Evolutionary conservation across 345 rosid species (phyloP), one percentile per base, ranked within the genome.

Genomic region (Pugionium dolabratum): DNA sequence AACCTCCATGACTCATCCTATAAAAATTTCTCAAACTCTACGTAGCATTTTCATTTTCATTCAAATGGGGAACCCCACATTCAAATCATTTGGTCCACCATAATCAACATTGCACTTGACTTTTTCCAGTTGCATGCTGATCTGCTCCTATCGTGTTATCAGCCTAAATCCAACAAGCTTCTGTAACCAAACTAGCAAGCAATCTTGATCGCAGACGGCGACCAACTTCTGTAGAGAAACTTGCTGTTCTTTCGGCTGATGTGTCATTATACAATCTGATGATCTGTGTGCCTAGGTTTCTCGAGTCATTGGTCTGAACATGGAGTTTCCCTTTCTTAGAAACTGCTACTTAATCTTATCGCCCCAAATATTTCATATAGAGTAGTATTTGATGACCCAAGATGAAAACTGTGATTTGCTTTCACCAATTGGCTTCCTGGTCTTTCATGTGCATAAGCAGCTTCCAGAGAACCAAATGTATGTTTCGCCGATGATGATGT

Each of bases 361-460:
- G 6, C 33, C 59, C 26, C 28, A 33, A 10, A 30, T 43, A 54
- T 44, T 7, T 35, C 28, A 54, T 7, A 9, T 32, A 3, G 10
- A 31, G 59, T 3, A 18, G 51, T 34, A 9, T 54, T 27, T 66
- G 53, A 33, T 53, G 33, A 18, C 18, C 50, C 32, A 7, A 25
- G 42, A 42, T 52, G 35, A 53, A 28, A 46, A 35, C 31, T 45
- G 33, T 25, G 39, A 4, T 36, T 45, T 56, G 34, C 59, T 50
- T 7, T 50, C 65, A 69, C 44, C 59, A 59, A 36, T 25, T 68
- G 47, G 35, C 54, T 59, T 65, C 31, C 26, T 65, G 34, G 42
- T 72, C 77, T 50, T 41, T 65, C 71, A 77, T 81, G 56, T 87
- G 95, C 69, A 70, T 76, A 62, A 70, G 60, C 75, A 87, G 46